Evolutionary conservation across 208 protist genomes (phyloP).

Genomic region (Entamoeba moshkovskii): DNA sequence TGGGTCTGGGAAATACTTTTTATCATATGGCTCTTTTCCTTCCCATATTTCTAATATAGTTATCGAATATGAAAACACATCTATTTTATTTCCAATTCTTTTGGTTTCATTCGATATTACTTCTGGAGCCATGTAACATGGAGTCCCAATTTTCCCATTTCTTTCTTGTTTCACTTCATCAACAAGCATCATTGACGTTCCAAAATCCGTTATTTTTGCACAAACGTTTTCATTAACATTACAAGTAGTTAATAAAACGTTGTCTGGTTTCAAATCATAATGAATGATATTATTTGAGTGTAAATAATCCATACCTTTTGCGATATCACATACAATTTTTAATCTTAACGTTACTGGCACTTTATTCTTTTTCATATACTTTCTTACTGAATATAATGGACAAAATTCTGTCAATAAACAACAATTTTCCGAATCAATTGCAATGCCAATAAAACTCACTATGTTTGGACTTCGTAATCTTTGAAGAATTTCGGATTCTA

Average conservation of each 20-base stretch:
- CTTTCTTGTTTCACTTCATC: background rate
- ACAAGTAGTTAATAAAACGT: background rate
- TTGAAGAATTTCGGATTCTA: slow-evolving; percentile 28
- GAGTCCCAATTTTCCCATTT: background rate
- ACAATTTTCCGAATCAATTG: slow-evolving; percentile 32
- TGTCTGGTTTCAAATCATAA: background rate
- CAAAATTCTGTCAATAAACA: slow-evolving; percentile 43
- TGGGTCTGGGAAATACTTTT: background rate
- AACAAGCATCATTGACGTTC: background rate
- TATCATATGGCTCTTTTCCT: background rate
- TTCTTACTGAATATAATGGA: slow-evolving; percentile 4
- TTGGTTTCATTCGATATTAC: background rate
- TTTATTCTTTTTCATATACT: background rate
- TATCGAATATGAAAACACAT: background rate
- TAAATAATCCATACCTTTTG: background rate
- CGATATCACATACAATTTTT: background rate
- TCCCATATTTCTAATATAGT: background rate
- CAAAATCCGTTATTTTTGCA: background rate
- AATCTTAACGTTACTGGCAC: background rate
- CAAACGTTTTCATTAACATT: background rate
- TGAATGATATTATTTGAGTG: background rate
- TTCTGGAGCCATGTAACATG: background rate
- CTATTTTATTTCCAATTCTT: background rate
- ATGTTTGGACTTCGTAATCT: slow-evolving; percentile 42
- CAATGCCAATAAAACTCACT: slow-evolving; percentile 41